Conservation (phyloP, 805 yeast genomes). For the Komagataella pastoris region DNA sequence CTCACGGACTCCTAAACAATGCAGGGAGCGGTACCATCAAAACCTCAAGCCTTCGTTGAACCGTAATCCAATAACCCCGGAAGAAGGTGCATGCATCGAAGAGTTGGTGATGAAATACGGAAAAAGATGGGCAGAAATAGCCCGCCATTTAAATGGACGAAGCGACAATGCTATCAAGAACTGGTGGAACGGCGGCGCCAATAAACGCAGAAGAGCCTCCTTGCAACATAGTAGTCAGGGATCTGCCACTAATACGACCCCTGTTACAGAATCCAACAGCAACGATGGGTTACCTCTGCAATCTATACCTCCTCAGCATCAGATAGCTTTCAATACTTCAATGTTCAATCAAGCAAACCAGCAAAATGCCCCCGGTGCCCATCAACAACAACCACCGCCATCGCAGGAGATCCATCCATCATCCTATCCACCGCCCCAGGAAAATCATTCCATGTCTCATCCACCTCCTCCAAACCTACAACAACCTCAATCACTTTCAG, state of each 20-base stretch:
- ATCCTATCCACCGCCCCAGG: constrained; percentile 3
- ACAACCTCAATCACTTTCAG: constrained; percentile 4
- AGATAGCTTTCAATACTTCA: background rate
- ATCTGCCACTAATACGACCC: background rate
- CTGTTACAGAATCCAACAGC: constrained; percentile 2
- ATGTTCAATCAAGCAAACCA: constrained; percentile 1
- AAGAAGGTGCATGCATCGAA: constrained; percentile 76
- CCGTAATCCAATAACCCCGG: constrained; percentile 69
- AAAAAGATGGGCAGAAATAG: constrained; percentile 88
- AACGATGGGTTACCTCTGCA: constrained; percentile 2
- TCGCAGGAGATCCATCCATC: constrained; percentile 6
- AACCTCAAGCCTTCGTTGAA: constrained; percentile 77
- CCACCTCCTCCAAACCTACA: constrained; percentile 6
- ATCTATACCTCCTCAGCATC: background rate
- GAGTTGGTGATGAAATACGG: constrained; percentile 69
- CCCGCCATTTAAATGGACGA: constrained; percentile 76
- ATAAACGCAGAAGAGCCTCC: constrained; percentile 53
- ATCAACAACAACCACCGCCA: constrained; percentile 3
- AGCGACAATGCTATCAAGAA: constrained; percentile 87
- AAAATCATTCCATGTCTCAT: constrained; percentile 1
- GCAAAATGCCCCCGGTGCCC: background rate
- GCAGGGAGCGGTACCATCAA: constrained; percentile 85
- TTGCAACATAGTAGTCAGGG: constrained; percentile 11
- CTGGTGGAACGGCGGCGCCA: constrained; percentile 96
- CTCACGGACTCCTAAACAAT: constrained; percentile 81